phyloP scores from a whole-genome alignment of 2,329 filamentous ascomycete genomes.

The Leptographium lundbergii region DNA sequence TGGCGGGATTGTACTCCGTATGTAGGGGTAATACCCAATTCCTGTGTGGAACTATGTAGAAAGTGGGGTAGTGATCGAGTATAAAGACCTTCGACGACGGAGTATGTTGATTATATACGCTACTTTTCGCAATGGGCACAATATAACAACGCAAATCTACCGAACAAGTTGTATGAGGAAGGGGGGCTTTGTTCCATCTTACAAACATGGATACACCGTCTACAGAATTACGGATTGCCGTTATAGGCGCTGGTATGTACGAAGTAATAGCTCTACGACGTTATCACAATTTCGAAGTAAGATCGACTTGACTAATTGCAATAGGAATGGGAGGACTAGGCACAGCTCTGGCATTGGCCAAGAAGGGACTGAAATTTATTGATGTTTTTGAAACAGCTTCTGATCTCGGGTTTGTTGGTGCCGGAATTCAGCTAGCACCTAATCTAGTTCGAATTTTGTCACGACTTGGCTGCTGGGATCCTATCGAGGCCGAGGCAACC shows the following conservation, averaged over 20 bases:
- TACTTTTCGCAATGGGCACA: no score
- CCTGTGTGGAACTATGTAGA: background rate
- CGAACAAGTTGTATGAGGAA: no score
- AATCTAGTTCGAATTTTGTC: constrained; percentile 71
- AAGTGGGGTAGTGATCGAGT: background rate
- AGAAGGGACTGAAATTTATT: constrained; percentile 61
- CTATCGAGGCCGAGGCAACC: constrained; percentile 58
- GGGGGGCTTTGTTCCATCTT: no score
- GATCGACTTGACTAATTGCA: no score
- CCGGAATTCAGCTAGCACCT: constrained; percentile 72
- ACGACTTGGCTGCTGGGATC: constrained; percentile 56
- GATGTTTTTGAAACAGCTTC: constrained; percentile 63
- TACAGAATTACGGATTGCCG: constrained; percentile 16
- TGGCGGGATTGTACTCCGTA: background rate
- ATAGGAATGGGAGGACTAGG: constrained; percentile 66
- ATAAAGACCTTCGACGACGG: no score
- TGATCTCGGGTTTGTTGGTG: constrained; percentile 67
- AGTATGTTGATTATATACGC: no score
- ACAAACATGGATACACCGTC: background rate
- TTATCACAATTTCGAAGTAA: no score
- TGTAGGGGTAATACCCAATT: background rate
- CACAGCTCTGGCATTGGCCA: constrained; percentile 58
- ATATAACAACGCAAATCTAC: no score
- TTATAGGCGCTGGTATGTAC: constrained; percentile 24
- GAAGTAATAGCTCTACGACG: no score